Conservation (phyloP, 2,329 filamentous ascomycete species). For the Whalleya microplaca region DNA sequence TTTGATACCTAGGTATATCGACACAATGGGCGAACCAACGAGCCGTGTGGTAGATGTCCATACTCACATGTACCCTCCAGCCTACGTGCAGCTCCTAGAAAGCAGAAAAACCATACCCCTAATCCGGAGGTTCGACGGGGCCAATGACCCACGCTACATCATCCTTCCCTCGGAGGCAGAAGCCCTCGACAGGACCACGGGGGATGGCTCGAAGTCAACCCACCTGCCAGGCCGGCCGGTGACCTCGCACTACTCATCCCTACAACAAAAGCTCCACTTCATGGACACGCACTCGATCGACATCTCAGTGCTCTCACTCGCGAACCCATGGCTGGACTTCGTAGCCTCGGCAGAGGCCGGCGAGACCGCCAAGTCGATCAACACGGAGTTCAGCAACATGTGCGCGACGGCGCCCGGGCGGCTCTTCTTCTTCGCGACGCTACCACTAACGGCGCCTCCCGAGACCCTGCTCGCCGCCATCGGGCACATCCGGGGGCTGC, state of each 20-base stretch:
- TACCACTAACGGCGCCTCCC: slow-evolving; percentile 73
- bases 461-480: slow-evolving; percentile 69
- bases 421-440: slow-evolving; percentile 80
- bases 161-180: slow-evolving; percentile 59
- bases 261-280: slow-evolving; percentile 79
- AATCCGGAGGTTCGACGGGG: slow-evolving; percentile 65
- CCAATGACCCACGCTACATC: slow-evolving; percentile 65
- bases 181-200: slow-evolving; percentile 52
- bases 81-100: slow-evolving; percentile 64
- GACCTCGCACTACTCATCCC: slow-evolving; percentile 80
- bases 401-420: slow-evolving; percentile 69
- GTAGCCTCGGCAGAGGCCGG: slow-evolving; percentile 64
- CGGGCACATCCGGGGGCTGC: slow-evolving; percentile 60
- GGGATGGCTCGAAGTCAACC: slow-evolving; percentile 48
- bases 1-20: not conserved
- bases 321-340: slow-evolving; percentile 95
- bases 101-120: slow-evolving; percentile 68
- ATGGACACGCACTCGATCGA: slow-evolving; percentile 85
- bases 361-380: slow-evolving; percentile 68
- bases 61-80: slow-evolving; percentile 71
- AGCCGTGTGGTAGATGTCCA: slow-evolving; percentile 65
- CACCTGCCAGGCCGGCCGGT: slow-evolving; percentile 78
- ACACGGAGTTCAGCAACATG: slow-evolving; percentile 75
- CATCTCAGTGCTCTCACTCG: slow-evolving; percentile 83
- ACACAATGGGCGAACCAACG: slow-evolving; percentile 41